These are phyloP conservation scores for Domatiomyces globalis DNA, from an alignment of 2,329 filamentous ascomycete species.

Conservation along the genomic window DNA sequence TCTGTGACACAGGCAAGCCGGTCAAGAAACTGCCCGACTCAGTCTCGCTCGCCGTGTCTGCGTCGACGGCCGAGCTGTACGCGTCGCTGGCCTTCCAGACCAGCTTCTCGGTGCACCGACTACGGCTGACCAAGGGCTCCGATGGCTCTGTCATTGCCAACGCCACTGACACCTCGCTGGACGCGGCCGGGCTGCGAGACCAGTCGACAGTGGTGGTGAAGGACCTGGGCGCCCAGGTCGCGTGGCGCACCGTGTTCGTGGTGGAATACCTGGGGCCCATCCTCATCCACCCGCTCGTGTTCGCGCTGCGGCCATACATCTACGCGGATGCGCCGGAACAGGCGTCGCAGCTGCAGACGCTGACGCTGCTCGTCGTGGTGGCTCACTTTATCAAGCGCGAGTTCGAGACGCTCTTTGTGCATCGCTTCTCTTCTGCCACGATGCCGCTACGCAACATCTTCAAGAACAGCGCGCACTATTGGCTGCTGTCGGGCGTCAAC, in stretches of 20 bases:
- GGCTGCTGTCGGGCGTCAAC: conserved; percentile 65
- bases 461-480: conserved; percentile 94
- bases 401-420: conserved; percentile 82
- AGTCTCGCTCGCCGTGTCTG: conserved; percentile 37
- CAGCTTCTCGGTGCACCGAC: conserved; percentile 42
- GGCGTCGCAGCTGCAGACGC: conserved; percentile 53
- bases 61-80: conserved; percentile 43
- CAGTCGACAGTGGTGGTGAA: conserved; percentile 65
- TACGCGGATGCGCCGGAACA: conserved; percentile 42
- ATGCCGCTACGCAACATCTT: conserved; percentile 87
- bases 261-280: conserved; percentile 91
- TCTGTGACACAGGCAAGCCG: conserved; percentile 39
- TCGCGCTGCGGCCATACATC: conserved; percentile 55
- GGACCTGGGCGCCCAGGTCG: conserved; percentile 80
- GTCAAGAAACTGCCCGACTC: conserved; percentile 47
- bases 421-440: conserved; percentile 86
- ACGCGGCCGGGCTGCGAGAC: conserved; percentile 43
- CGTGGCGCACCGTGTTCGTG: conserved; percentile 86
- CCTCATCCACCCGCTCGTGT: conserved; percentile 66
- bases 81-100: conserved; percentile 40
- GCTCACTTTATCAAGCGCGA: conserved; percentile 92
- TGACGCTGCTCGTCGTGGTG: conserved; percentile 59
- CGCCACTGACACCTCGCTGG: conserved; percentile 36
- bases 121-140: conserved; percentile 51
- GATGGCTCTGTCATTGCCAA: conserved; percentile 47